Evolutionary conservation across 768 basidiomycete genomes (phyloP).

Genomic region (Xanthoconium purpureum): DNA sequence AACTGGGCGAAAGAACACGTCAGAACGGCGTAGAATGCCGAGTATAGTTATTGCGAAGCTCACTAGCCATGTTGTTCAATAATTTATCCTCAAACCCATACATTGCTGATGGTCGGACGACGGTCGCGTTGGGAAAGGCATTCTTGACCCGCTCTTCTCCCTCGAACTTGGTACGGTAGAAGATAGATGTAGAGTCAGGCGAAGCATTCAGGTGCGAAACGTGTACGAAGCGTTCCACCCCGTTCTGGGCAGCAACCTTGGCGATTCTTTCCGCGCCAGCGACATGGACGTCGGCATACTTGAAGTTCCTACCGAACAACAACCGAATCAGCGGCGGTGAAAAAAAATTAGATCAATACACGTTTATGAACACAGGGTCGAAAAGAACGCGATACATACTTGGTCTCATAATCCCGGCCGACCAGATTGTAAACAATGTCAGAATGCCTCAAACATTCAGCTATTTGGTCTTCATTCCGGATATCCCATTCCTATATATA

Average conservation of each 20-base stretch:
- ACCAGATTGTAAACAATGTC: constrained; percentile 96
- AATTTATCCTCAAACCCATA: constrained; percentile 96
- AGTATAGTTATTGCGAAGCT: constrained; percentile 31
- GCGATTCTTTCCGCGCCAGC: constrained; percentile 85
- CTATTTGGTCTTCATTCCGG: constrained; percentile 85
- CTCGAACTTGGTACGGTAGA: constrained; percentile 86
- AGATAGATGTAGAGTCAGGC: constrained; percentile 68
- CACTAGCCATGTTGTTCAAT: constrained; percentile 87
- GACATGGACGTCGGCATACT: constrained; percentile 77
- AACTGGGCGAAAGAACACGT: constrained; percentile 35
- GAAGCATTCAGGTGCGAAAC: constrained; percentile 94
- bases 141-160: constrained; percentile 86
- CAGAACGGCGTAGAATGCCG: constrained; percentile 10
- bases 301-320: constrained; percentile 69
- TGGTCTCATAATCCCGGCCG: constrained; percentile 92
- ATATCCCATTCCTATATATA: constrained; percentile 88
- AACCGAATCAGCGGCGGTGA: background rate
- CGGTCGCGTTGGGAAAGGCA: constrained; percentile 82
- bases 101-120: constrained; percentile 81
- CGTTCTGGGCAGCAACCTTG: constrained; percentile 67
- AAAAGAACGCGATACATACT: constrained; percentile 60
- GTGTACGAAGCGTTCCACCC: constrained; percentile 85
- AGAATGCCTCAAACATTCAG: constrained; percentile 90
- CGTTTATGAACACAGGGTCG: constrained; percentile 10
- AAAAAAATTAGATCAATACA: constrained; percentile 10